Percentiles rank a stretch among this genome's conserved stretches.
Evolutionary conservation across 2,329 filamentous ascomycete species (phyloP).

Genomic region (Blumeria hordei): DNA sequence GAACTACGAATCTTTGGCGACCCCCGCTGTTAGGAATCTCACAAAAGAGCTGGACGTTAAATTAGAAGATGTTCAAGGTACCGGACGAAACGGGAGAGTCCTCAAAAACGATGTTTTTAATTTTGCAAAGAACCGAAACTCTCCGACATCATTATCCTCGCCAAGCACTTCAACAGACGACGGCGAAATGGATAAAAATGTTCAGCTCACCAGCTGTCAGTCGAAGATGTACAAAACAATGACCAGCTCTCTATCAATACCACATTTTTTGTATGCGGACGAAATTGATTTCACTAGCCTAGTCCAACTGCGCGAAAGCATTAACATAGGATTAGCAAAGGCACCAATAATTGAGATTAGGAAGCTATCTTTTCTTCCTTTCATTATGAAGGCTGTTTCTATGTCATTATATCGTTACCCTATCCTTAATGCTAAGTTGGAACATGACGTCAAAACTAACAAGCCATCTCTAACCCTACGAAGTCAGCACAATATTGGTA

Average conservation of each 20-base stretch:
- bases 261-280: constrained; percentile 88
- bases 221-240: constrained; percentile 93
- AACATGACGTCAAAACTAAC: constrained; percentile 25
- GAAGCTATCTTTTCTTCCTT: constrained; percentile 75
- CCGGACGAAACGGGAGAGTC: constrained; percentile 75
- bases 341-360: constrained; percentile 19
- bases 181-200: constrained; percentile 11
- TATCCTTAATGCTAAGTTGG: constrained; percentile 67
- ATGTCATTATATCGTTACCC: constrained; percentile 62
- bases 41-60: constrained; percentile 57
- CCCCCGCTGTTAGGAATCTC: constrained; percentile 75
- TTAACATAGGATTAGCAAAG: constrained; percentile 38
- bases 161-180: constrained; percentile 6
- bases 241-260: constrained; percentile 75
- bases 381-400: constrained; percentile 89
- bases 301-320: constrained; percentile 42
- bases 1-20: constrained; percentile 55
- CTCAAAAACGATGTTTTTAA: constrained; percentile 75
- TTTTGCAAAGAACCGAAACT: constrained; percentile 32
- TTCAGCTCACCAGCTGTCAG: constrained; percentile 55
- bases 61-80: constrained; percentile 57
- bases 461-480: constrained; percentile 61
- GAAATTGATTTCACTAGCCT: constrained; percentile 64
- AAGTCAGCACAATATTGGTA: constrained; percentile 74
- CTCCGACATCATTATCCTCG: constrained; percentile 8